Evolutionary conservation across 192 early-diverging fungal species (phyloP).

Genomic region (Coemansia interrupta): DNA sequence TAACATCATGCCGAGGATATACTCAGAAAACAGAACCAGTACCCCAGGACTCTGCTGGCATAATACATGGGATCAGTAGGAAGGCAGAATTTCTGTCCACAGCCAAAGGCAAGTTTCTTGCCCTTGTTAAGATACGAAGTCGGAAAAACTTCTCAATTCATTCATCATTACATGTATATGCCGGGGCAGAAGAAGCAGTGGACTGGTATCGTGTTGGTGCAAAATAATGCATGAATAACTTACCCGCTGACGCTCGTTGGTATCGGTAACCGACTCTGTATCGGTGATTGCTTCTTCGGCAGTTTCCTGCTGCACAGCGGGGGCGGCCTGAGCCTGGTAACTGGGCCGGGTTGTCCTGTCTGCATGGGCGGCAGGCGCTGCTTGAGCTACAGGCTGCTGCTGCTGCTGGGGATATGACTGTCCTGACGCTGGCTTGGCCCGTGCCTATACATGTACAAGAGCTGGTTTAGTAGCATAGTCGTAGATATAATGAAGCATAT

Average conservation of each 20-base stretch:
- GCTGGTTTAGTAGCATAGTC: background rate
- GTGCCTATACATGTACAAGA: constrained; percentile 5
- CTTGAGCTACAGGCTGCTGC: constrained; percentile 8
- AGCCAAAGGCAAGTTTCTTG: constrained; percentile 13
- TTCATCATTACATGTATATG: constrained; percentile 19
- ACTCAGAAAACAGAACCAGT: background rate
- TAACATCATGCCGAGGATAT: background rate
- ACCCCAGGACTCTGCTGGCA: background rate
- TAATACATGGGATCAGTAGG: constrained; percentile 35
- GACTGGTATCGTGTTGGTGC: background rate
- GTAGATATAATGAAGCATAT: background rate
- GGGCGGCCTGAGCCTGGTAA: background rate
- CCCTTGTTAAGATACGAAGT: constrained; percentile 26
- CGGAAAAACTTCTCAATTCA: constrained; percentile 23
- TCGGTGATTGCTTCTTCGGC: constrained; percentile 13
- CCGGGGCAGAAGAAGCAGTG: background rate
- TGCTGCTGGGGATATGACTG: constrained; percentile 2
- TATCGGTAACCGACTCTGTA: constrained; percentile 12
- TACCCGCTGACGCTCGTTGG: constrained; percentile 11
- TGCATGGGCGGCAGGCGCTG: constrained; percentile 13
- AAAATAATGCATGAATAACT: background rate
- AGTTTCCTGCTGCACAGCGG: constrained; percentile 3
- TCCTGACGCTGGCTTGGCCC: constrained; percentile 12
- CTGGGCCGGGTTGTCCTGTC: background rate
- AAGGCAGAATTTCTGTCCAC: constrained; percentile 54